Evolutionary conservation across 2,329 filamentous ascomycete species (phyloP).

Genomic region (Fusarium devonianum): DNA sequence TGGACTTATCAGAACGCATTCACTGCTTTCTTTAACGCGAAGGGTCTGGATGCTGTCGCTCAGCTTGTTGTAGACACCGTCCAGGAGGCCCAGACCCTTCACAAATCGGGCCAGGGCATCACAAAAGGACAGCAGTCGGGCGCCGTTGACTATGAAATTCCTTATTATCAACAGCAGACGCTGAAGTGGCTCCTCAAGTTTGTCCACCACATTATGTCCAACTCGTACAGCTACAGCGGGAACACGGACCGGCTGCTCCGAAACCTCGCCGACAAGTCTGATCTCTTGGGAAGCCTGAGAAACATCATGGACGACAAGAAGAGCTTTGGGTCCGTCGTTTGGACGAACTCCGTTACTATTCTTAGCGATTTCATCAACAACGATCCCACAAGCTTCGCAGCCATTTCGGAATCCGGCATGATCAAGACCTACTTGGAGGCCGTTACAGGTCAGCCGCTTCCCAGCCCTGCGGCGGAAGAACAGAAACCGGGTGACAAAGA

Average conservation of each 20-base stretch:
- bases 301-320: conserved; percentile 81
- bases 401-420: conserved; percentile 92
- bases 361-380: conserved; percentile 98
- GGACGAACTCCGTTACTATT: conserved; percentile 92
- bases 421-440: conserved; percentile 86
- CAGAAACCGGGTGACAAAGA: conserved; percentile 43
- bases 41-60: conserved; percentile 90
- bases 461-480: conserved; percentile 42
- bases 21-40: conserved; percentile 79
- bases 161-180: conserved; percentile 91
- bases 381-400: conserved; percentile 95
- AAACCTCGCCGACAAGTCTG: conserved; percentile 92
- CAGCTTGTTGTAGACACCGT: conserved; percentile 84
- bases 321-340: conserved; percentile 89
- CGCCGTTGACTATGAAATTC: conserved; percentile 90
- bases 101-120: conserved; percentile 75
- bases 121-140: conserved; percentile 74
- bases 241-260: conserved; percentile 90
- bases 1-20: conserved; percentile 87
- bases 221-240: conserved; percentile 70
- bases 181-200: conserved; percentile 95
- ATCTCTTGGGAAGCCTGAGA: conserved; percentile 79
- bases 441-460: conserved; percentile 66
- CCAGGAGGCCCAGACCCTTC: conserved; percentile 69
- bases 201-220: conserved; percentile 93